A percentile compares a stretch with the other conserved stretches of the same genome.
Conservation (phyloP, 1,284 basidiomycete genomes). For the Cryptococcus sp. region DNA sequence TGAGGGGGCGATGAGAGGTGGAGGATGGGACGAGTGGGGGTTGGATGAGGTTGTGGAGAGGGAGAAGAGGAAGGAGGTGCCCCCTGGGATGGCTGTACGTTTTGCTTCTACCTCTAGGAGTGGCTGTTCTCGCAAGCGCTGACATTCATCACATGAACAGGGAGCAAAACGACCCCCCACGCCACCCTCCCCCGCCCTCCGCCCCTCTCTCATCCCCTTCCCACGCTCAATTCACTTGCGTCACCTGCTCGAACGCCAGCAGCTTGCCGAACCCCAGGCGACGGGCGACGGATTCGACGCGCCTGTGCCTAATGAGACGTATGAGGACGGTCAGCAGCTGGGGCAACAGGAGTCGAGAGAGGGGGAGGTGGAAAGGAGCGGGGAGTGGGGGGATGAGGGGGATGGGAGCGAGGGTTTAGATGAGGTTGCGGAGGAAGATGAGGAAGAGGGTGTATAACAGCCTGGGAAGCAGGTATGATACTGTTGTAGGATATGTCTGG, state of each 20-base stretch:
- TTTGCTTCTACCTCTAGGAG: neutral
- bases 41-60: conserved; percentile 32
- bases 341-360: neutral
- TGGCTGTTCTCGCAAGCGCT: neutral
- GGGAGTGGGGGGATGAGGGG: neutral
- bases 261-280: conserved; percentile 19
- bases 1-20: conserved; percentile 13
- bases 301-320: conserved; percentile 47
- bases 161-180: conserved; percentile 47
- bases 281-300: conserved; percentile 42
- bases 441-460: neutral
- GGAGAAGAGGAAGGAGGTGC: conserved; percentile 37
- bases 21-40: conserved; percentile 38
- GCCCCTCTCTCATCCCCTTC: conserved; percentile 23
- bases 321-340: conserved; percentile 26
- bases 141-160: conserved; percentile 13
- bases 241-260: conserved; percentile 35
- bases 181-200: conserved; percentile 40
- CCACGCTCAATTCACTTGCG: conserved; percentile 38
- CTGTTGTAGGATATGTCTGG: neutral
- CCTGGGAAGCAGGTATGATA: too few relatives aligned
- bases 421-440: neutral
- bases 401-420: neutral
- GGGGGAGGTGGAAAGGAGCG: too few relatives aligned
- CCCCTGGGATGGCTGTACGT: conserved; percentile 46